Percentiles rank a stretch among this genome's conserved stretches.
These are phyloP conservation scores for Astrephomene gubernaculifera DNA, from an alignment of 139 green algal genomes.

Conservation along the genomic window DNA sequence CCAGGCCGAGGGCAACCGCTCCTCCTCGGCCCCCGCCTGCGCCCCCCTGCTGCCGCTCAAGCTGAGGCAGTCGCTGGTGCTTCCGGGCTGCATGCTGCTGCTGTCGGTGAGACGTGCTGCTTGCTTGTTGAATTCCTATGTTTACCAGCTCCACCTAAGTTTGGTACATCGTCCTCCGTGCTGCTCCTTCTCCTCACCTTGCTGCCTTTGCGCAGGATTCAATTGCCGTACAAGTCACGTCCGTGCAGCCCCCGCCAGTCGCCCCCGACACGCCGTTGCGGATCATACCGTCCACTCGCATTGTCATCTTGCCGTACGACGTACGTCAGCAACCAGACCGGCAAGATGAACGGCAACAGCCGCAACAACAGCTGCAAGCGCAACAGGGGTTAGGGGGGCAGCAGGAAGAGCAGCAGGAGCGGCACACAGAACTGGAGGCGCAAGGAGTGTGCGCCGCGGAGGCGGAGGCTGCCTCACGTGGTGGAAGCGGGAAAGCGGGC, in stretches of 20 bases:
- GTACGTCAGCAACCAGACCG: background rate
- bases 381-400: background rate
- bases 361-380: background rate
- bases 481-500: background rate
- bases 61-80: constrained; percentile 33
- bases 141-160: background rate
- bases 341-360: background rate
- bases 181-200: background rate
- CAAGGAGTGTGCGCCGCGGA: background rate
- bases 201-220: background rate
- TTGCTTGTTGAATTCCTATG: background rate
- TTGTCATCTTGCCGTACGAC: background rate
- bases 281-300: constrained; percentile 36
- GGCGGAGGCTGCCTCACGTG: background rate
- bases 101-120: constrained; percentile 4
- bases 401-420: background rate
- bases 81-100: background rate
- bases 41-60: background rate
- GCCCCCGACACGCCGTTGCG: background rate
- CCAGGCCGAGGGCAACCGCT: too few relatives aligned
- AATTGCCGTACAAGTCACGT: background rate
- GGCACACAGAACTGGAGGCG: background rate
- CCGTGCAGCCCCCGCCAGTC: background rate
- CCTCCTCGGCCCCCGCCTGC: background rate
- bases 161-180: background rate